A percentile compares a stretch with the other conserved stretches of the same genome.
phyloP scores from a whole-genome alignment of 2,329 filamentous ascomycete genomes.

The Lecanoromycetidae sp. region DNA sequence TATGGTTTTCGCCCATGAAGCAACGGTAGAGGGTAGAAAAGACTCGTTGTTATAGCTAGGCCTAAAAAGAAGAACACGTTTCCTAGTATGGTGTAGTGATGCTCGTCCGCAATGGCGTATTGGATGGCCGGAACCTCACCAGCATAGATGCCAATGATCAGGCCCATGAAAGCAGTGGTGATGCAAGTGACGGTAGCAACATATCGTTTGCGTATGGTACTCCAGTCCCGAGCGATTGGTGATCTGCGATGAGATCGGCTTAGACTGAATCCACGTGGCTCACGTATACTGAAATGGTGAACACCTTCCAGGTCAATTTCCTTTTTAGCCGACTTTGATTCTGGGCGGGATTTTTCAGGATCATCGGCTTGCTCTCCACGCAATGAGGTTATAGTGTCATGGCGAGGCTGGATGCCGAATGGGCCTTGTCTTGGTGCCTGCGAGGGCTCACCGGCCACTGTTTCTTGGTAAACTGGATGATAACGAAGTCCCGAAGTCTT shows the following conservation, averaged over 20 bases:
- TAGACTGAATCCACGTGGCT: conserved; percentile 39
- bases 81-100: conserved; percentile 56
- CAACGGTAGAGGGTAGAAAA: conserved; percentile 40
- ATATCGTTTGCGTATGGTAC: conserved; percentile 52
- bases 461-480: conserved; percentile 11
- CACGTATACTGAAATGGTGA: conserved; percentile 44
- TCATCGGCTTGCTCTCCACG: conserved; percentile 13
- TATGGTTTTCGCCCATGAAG: conserved; percentile 69
- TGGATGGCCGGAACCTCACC: conserved; percentile 69
- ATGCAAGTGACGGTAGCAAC: conserved; percentile 58
- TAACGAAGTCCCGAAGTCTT: conserved; percentile 9
- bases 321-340: conserved; percentile 23
- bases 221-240: conserved; percentile 63
- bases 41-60: conserved; percentile 55
- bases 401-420: conserved; percentile 4
- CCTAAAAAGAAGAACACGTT: conserved; percentile 63
- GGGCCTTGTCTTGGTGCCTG: conserved; percentile 5
- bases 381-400: conserved; percentile 10
- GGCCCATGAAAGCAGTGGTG: conserved; percentile 59
- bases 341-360: conserved; percentile 18
- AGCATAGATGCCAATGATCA: conserved; percentile 63
- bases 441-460: neutral
- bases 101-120: conserved; percentile 59
- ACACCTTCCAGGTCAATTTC: conserved; percentile 38
- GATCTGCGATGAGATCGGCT: conserved; percentile 43